Evolutionary conservation across 139 green algal genomes (phyloP).

Genomic region (Penium margaritaceum): DNA sequence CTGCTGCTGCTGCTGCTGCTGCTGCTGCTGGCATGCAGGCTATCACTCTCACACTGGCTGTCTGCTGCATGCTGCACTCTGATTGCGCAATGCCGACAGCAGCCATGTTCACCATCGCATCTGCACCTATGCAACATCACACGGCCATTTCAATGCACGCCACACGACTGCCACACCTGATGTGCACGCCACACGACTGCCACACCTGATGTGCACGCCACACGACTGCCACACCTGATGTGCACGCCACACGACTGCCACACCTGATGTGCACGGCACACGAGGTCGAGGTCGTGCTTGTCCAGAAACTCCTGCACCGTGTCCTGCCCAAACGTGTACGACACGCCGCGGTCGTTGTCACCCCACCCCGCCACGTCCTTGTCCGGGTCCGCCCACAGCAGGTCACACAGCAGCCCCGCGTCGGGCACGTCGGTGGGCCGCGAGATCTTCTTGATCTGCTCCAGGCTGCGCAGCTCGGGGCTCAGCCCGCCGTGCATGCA

Average conservation of each 20-base stretch:
- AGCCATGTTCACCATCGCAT: too few relatives aligned
- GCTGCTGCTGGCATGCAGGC: too few relatives aligned
- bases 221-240: too few relatives aligned
- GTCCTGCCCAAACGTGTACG: conserved; percentile 95
- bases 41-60: too few relatives aligned
- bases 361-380: conserved; percentile 93
- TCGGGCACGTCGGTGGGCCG: conserved; percentile 94
- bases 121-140: too few relatives aligned
- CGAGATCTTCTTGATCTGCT: conserved; percentile 95
- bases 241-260: not conserved
- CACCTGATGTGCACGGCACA: conserved; percentile 90
- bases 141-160: too few relatives aligned
- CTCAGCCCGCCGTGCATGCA: conserved; percentile 99
- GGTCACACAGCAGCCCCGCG: conserved; percentile 92
- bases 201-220: too few relatives aligned
- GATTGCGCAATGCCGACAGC: too few relatives aligned
- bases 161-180: too few relatives aligned
- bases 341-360: conserved; percentile 97
- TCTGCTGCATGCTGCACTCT: too few relatives aligned
- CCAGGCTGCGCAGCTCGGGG: conserved; percentile 90
- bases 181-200: too few relatives aligned
- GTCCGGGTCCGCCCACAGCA: conserved; percentile 97
- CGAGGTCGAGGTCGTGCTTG: conserved; percentile 92
- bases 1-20: too few relatives aligned
- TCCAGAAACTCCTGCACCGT: conserved; percentile 90